These are phyloP conservation scores for Anthracocystis panici-leucophaei DNA, from an alignment of 1,284 basidiomycete genomes.

Conservation along the genomic window DNA sequence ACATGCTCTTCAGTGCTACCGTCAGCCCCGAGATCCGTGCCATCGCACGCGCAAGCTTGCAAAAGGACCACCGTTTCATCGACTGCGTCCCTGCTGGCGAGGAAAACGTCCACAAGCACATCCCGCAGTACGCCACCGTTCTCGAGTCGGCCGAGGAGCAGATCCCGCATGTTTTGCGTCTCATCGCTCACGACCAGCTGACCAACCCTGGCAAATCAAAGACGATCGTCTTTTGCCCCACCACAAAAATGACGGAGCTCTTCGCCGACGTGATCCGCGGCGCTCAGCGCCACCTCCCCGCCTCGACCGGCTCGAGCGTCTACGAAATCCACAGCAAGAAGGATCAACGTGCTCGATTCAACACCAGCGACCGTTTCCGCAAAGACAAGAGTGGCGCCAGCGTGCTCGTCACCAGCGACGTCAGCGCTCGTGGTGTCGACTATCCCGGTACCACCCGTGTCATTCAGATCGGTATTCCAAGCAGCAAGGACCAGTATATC, in stretches of 20 bases:
- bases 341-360: constrained; percentile 77
- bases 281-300: constrained; percentile 36
- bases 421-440: constrained; percentile 72
- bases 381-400: constrained; percentile 73
- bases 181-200: constrained; percentile 92
- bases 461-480: constrained; percentile 89
- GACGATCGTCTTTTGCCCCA: constrained; percentile 87
- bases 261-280: constrained; percentile 74
- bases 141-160: constrained; percentile 79
- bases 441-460: constrained; percentile 86
- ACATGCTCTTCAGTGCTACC: constrained; percentile 94
- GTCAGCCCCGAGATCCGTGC: constrained; percentile 72
- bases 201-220: constrained; percentile 80
- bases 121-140: constrained; percentile 86
- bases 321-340: constrained; percentile 90
- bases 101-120: constrained; percentile 79
- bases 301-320: constrained; percentile 31
- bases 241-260: constrained; percentile 85
- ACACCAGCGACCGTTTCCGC: constrained; percentile 79
- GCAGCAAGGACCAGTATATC: constrained; percentile 81
- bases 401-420: constrained; percentile 71
- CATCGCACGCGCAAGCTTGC: constrained; percentile 75
- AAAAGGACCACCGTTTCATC: constrained; percentile 75
- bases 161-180: constrained; percentile 81
- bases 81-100: constrained; percentile 75